Base-by-base conservation (phyloP, 2,329 filamentous ascomycete genomes). In the Beauveria varroae region DNA sequence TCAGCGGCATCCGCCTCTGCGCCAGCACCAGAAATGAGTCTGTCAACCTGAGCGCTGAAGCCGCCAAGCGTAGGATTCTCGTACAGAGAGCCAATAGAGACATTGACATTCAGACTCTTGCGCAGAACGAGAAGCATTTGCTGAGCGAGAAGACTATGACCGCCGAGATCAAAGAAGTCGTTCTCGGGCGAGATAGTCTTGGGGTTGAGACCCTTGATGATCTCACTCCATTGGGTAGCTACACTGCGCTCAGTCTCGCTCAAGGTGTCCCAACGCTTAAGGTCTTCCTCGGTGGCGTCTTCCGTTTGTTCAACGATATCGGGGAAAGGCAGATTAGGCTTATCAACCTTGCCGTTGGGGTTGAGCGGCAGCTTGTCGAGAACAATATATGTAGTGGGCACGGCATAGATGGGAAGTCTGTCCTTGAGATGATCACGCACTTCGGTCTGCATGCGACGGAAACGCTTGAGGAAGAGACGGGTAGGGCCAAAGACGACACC, bases 321-420 rank as follows among this genome's bases (percentile, higher is more conserved):
- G 0, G 90, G 90, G 81, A 91, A 93, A 0, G 90, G 90, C 59
- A 95, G 76, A 1, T 85, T 86, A 22, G 89, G 88, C 70, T 85
- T 87, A 74, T 95, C 90, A 54, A 93, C 84, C 75, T 93, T 93
- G 66, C 89, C 88, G 66, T 91, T 91, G 18, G 89, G 88, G 70
- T 90, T 44, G 86, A 93, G 81, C 18, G 73, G 73, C 92, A 93
- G 14, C 79, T 78, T 73, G 18, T 69, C 40, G n/a, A 75, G 64
- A 10, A 71, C 58, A 52, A 76, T 74, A 53, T 68, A 74, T 40
- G 65, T 66, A 10, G 68, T 69, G 4, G 74, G 75, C 3, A 77
- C 71, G 1, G 71, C 68, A 56, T 77, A 68, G 26, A 60, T 64
- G 2, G 74, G 72, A 22, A 74, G 58, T 64, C 88, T 86, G 65